Base-by-base conservation (phyloP, 169 alveolate species). In the Pseudocohnilembus persalinus region DNA sequence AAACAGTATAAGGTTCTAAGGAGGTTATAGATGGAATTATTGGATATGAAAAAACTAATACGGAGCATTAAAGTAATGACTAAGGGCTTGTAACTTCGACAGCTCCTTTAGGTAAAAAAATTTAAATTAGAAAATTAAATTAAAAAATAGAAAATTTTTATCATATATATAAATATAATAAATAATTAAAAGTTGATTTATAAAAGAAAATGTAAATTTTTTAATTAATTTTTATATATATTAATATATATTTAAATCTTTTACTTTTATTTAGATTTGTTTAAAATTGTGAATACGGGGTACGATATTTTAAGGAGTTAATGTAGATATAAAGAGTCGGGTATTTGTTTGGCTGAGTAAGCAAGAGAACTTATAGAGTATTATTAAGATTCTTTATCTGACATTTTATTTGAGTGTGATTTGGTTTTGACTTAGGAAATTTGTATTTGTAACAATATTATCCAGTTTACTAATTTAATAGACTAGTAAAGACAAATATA, bases 31-130 rank as follows among this genome's bases (percentile, higher is more conserved):
- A 77, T 32, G 82, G 82, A 1, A 77, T 77, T 25, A 63, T 77
- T 34, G 82, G 33, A 26, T 77, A 77, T 1, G 82, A 77, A 77
- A 77, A 68, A n/a, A 77, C 30, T 26, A 32, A 77, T 32, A 77
- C 4, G 20, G 74, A 25, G 20, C 63, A 32, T 25, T 33, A 77
- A 25, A 68, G 33, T 15, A 4, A n/a, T 6, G 72, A 77, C 15
- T 31, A 26, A 33, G 82, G 35, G 20, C 24, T 77, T 0, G n/a
- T 27, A 25, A 31, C 34, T 0, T 33, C 34, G 15, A 25, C 34
- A 77, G 33, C 34, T 34, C 82, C 63, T 29, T 33, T 29, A 16
- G 63, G 82, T 25, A 77, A 27, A 0, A 77, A 63, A 6, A 26
- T 24, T 75, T n/a, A n/a, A n/a, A n/a, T n/a, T n/a, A n/a, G n/a